Conservation (phyloP, 257 asterid species). For the Solanum piurae region DNA sequence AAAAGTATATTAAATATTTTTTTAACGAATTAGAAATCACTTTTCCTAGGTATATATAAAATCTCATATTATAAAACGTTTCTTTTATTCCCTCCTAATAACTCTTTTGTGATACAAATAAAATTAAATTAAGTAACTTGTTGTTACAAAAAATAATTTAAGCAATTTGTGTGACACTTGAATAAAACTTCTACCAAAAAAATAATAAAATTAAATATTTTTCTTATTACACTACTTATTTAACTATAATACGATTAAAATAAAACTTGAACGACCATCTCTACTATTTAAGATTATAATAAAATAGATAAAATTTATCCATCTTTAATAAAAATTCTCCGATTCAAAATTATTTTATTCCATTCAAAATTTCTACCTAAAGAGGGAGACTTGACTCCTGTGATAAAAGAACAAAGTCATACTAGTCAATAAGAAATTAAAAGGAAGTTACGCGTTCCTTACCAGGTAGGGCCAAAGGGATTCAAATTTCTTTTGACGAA, state of each 20-base stretch:
- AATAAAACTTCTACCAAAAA: background rate
- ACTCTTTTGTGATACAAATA: background rate
- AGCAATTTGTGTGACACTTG: background rate
- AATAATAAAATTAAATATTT: too few species aligned
- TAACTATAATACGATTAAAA: background rate
- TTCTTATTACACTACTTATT: background rate
- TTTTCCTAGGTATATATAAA: too few species aligned
- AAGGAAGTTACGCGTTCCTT: background rate
- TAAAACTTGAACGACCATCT: too few species aligned
- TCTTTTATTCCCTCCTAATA: background rate
- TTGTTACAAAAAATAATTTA: too few species aligned
- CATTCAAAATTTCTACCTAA: background rate
- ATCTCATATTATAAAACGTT: background rate
- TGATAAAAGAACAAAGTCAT: background rate
- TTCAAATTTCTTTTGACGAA: too few species aligned
- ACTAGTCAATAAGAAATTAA: background rate
- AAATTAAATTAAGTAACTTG: background rate
- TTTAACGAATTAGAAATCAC: too few species aligned
- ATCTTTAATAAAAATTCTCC: background rate
- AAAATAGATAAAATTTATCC: too few species aligned
- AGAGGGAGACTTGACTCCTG: background rate
- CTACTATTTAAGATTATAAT: background rate
- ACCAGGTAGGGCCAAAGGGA: background rate
- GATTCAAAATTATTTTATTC: background rate
- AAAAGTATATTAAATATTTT: background rate